Conservation (phyloP, 2,329 filamentous ascomycete species). For the Shiraia sp. region DNA sequence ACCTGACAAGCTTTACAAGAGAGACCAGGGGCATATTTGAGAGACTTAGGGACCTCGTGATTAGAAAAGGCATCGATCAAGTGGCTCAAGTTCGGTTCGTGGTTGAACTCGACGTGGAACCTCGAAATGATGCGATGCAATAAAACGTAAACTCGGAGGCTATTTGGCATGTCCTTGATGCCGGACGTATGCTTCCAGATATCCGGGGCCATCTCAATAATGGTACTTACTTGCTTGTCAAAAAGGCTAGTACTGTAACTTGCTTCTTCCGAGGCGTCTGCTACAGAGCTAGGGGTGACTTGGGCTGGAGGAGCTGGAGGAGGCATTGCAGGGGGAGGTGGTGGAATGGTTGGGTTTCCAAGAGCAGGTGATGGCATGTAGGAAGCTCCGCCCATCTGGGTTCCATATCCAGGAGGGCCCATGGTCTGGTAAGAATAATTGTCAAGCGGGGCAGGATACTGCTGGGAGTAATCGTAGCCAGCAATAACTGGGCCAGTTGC, state of each 20-base stretch:
- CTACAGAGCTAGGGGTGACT: constrained; percentile 17
- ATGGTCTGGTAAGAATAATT: constrained; percentile 35
- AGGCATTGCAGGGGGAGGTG: constrained; percentile 27
- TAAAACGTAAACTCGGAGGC: constrained; percentile 65
- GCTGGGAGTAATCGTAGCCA: constrained; percentile 36
- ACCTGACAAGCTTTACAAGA: constrained; percentile 49
- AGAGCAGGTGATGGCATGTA: constrained; percentile 40
- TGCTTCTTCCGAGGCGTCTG: constrained; percentile 23
- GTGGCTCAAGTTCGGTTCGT: constrained; percentile 63
- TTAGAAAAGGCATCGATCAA: constrained; percentile 51
- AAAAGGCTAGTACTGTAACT: constrained; percentile 39
- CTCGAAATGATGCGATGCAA: constrained; percentile 65
- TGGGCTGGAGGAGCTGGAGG: constrained; percentile 21
- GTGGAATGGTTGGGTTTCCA: constrained; percentile 31
- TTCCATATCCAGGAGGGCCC: constrained; percentile 34
- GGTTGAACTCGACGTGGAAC: constrained; percentile 62
- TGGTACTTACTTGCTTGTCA: constrained; percentile 47
- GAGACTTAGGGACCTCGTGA: constrained; percentile 45
- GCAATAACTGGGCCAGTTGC: constrained; percentile 20
- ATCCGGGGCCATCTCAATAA: constrained; percentile 58
- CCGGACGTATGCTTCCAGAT: constrained; percentile 65
- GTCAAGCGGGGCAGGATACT: constrained; percentile 34
- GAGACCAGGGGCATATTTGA: constrained; percentile 51
- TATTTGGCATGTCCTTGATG: constrained; percentile 64
- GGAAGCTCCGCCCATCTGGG: constrained; percentile 23